These are phyloP conservation scores for Oxytropis ochrocephala DNA, from an alignment of 306 rosid genomes.

Conservation along the genomic window DNA sequence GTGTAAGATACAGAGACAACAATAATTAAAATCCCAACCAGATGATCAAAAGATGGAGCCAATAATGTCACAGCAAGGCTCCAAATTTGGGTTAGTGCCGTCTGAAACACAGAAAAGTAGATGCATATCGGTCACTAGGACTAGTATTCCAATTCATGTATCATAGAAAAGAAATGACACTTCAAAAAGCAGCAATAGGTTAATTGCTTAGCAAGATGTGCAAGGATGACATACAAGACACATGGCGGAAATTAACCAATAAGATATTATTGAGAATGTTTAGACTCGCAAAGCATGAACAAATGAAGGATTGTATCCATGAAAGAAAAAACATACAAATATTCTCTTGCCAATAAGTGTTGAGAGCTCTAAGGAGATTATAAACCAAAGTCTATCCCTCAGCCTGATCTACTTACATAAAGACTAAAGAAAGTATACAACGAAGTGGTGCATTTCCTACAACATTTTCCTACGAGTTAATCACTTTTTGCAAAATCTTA, in stretches of 20 bases:
- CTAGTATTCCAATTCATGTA: neutral
- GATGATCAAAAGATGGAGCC: slow-evolving; percentile 47
- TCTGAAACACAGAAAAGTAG: slow-evolving; percentile 38
- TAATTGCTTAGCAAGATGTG: neutral
- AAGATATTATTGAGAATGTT: neutral
- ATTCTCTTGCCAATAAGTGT: neutral
- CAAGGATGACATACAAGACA: neutral
- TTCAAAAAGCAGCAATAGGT: neutral
- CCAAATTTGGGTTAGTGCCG: slow-evolving; percentile 57
- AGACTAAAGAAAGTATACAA: neutral
- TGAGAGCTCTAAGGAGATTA: neutral
- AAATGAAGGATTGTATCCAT: neutral
- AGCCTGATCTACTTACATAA: neutral
- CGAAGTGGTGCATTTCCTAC: neutral
- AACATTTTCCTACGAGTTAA: neutral
- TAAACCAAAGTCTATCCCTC: neutral
- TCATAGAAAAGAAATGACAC: neutral
- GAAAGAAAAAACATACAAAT: neutral
- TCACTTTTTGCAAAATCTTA: neutral
- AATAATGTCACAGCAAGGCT: slow-evolving; percentile 34
- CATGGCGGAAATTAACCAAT: neutral
- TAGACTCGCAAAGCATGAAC: neutral
- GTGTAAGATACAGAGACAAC: slow-evolving; percentile 57
- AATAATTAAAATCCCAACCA: slow-evolving; percentile 52
- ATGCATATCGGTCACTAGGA: neutral